Percentiles rank a stretch among this genome's conserved stretches.
Evolutionary conservation across 129 eudicot species (phyloP).

Genomic region (Saposhnikovia divaricata): DNA sequence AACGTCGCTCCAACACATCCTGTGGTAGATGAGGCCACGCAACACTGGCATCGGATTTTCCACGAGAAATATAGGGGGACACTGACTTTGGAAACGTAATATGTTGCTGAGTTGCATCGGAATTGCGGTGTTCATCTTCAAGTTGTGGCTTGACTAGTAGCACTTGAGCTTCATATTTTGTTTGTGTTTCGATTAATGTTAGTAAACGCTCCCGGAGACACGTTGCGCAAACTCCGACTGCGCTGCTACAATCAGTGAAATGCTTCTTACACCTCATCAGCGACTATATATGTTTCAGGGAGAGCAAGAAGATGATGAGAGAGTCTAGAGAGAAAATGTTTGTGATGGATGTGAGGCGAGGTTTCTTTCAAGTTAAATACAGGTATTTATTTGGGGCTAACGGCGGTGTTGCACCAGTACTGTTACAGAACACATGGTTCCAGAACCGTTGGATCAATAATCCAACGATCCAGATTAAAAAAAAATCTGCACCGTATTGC

Average conservation of each 20-base stretch:
- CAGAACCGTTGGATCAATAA: too few species aligned
- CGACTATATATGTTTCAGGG: neutral
- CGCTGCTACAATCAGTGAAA: slow-evolving; percentile 27
- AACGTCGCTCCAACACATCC: slow-evolving; percentile 27
- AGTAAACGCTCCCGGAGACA: slow-evolving; percentile 53
- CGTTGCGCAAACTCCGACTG: slow-evolving; percentile 40
- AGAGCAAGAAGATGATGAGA: too few species aligned
- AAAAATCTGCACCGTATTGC: too few species aligned
- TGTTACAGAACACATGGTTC: too few species aligned
- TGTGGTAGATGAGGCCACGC: slow-evolving; percentile 9
- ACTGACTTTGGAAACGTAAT: slow-evolving; percentile 56
- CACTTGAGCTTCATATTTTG: slow-evolving; percentile 21
- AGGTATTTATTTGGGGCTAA: slow-evolving; percentile 4
- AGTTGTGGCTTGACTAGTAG: slow-evolving; percentile 7
- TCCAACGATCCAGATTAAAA: too few species aligned
- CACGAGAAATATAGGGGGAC: slow-evolving; percentile 43
- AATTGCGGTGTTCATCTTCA: slow-evolving; percentile 25
- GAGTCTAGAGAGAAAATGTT: neutral
- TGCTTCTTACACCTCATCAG: slow-evolving; percentile 42
- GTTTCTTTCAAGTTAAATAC: neutral
- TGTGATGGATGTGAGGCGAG: neutral
- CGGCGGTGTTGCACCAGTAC: too few species aligned
- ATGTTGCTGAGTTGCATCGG: slow-evolving; percentile 7
- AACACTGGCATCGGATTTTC: slow-evolving; percentile 34
- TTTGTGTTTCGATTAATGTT: slow-evolving; percentile 41